Base-by-base conservation (phyloP, 2,329 filamentous ascomycete genomes). In the Graphium sp. region DNA sequence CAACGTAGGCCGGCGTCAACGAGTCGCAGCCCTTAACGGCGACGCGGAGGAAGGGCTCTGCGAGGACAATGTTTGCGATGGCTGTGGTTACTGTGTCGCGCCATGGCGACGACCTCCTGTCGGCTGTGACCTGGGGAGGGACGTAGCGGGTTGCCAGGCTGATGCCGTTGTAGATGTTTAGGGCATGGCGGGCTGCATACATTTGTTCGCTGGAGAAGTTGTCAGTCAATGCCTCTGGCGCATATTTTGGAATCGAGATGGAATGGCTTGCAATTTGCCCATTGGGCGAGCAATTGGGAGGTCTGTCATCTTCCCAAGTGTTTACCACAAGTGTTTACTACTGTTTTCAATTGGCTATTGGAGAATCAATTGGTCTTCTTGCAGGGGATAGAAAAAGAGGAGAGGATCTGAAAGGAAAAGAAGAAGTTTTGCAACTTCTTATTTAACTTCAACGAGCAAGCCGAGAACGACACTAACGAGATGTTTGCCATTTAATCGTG, bases 151-250 rank as follows among this genome's bases (percentile, higher is more conserved):
- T 54, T 8, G 58, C 56, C 18, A 57, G 49, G 24, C 48, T 44
- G 9, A 68, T 59, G 26, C 55, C 54, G 32, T 52, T 52, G 37
- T 63, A 61, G 24, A 65, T 39, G 18, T 58, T 58, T 4, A 66
- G 41, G 4, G 47, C 39, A 35, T 66, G 59, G 3, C 60, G 54
- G 5, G 55, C 47, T 3, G 60, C 55, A 5, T 53, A 60, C 37
- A 45, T 60, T 22, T 49, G 44, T 35, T 64, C 59, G 26, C 60
- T 62, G 32, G 5, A 5, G 7, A 11, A 5, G n/a, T 27, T 27
- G 29, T 38, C 23, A 39, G 35, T 21, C 16, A 19, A 12, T 22
- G 22, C 9, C n/a, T 13, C 6, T 3, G 11, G 9, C 16, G n/a
- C 16, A 18, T 18, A 7, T 16, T 19, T 20, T 19, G n/a, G 6